Percentiles rank a stretch among this genome's conserved stretches.
Evolutionary conservation across 305 asterid species (phyloP).

Genomic region (Stenogyne calaminthoides): DNA sequence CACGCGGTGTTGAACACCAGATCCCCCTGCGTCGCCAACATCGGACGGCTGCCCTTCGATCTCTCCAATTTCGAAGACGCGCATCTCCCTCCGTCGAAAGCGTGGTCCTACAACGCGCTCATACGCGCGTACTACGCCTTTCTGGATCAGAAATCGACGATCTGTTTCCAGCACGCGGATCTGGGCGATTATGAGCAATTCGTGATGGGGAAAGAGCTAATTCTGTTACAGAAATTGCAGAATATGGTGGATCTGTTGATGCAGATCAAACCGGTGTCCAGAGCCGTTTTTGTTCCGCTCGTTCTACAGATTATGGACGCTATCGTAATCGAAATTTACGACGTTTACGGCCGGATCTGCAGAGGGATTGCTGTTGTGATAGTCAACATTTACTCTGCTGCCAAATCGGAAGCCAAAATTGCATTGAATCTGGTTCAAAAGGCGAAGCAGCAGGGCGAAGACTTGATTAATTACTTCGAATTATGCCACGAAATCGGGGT

Average conservation of each 20-base stretch:
- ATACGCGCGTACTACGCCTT: slow-evolving; percentile 68
- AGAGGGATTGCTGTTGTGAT: slow-evolving; percentile 60
- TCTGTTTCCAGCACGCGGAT: slow-evolving; percentile 36
- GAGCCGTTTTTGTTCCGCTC: slow-evolving; percentile 45
- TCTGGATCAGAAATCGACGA: slow-evolving; percentile 67
- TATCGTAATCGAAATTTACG: slow-evolving; percentile 57
- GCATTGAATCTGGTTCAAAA: slow-evolving; percentile 58
- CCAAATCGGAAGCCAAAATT: slow-evolving; percentile 49
- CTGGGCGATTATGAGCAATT: slow-evolving; percentile 24
- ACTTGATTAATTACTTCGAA: slow-evolving; percentile 54
- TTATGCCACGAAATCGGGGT: slow-evolving; percentile 60
- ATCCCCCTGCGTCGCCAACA: slow-evolving; percentile 38
- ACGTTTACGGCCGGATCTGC: slow-evolving; percentile 60
- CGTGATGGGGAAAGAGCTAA: slow-evolving; percentile 47
- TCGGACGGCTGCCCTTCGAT: slow-evolving; percentile 81
- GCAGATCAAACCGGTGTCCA: slow-evolving; percentile 52
- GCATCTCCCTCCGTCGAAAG: slow-evolving; percentile 26
- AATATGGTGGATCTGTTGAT: slow-evolving; percentile 55
- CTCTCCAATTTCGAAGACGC: slow-evolving; percentile 62
- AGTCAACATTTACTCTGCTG: slow-evolving; percentile 49
- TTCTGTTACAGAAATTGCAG: slow-evolving; percentile 50
- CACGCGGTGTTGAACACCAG: slow-evolving; percentile 53
- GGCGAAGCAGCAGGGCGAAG: slow-evolving; percentile 59
- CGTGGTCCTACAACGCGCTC: slow-evolving; percentile 56
- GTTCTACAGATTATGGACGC: slow-evolving; percentile 68